A percentile compares a stretch with the other conserved stretches of the same genome.
These are phyloP conservation scores for Tubosaeta sp. DNA, from an alignment of 768 basidiomycete species.

Conservation along the genomic window DNA sequence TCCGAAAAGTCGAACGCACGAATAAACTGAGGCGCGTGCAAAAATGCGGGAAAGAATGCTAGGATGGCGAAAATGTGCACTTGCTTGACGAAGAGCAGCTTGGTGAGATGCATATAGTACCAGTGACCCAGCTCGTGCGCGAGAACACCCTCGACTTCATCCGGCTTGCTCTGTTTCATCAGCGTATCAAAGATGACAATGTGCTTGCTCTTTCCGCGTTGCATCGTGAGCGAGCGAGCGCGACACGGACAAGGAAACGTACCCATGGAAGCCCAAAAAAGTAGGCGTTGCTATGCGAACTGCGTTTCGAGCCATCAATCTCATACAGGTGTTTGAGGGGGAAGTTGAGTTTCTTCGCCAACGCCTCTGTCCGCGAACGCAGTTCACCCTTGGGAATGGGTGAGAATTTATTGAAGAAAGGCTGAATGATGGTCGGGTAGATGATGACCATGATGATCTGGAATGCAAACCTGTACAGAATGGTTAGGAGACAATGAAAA, in stretches of 20 bases:
- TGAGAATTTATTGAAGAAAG: constrained; percentile 95
- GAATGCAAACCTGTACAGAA: constrained; percentile 58
- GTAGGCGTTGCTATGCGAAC: constrained; percentile 96
- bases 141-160: constrained; percentile 96
- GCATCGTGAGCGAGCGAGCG: not conserved
- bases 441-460: constrained; percentile 80
- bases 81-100: constrained; percentile 83
- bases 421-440: constrained; percentile 87
- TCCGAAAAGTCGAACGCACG: constrained; percentile 77
- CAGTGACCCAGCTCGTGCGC: constrained; percentile 98
- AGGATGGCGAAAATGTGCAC: constrained; percentile 85
- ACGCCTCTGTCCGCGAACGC: constrained; percentile 66
- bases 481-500: not conserved
- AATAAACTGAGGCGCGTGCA: constrained; percentile 74
- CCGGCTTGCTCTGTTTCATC: constrained; percentile 84
- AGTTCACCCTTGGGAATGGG: constrained; percentile 77
- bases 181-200: constrained; percentile 98
- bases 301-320: constrained; percentile 95
- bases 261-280: constrained; percentile 98
- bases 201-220: constrained; percentile 65
- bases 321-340: constrained; percentile 93
- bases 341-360: constrained; percentile 83
- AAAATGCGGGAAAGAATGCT: constrained; percentile 85
- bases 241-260: constrained; percentile 13
- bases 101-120: constrained; percentile 87